These are phyloP conservation scores for Verruconis gallopava DNA, from an alignment of 2,329 filamentous ascomycete species.

Conservation along the genomic window DNA sequence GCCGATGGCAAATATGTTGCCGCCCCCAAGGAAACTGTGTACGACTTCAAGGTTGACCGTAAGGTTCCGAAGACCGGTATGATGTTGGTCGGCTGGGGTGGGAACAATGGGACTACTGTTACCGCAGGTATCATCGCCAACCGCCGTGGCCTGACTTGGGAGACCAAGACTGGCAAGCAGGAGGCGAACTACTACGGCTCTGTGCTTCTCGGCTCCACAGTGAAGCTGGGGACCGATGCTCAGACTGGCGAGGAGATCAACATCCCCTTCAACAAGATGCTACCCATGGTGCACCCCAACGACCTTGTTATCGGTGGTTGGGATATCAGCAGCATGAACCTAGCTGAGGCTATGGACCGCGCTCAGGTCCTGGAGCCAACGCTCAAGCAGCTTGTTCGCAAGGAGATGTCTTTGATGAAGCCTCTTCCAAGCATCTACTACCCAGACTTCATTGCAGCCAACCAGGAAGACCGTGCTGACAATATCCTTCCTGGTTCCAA, in stretches of 20 bases:
- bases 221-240: constrained; percentile 85
- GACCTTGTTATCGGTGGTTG: constrained; percentile 91
- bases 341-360: constrained; percentile 88
- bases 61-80: constrained; percentile 85
- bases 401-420: constrained; percentile 82
- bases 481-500: constrained; percentile 75
- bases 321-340: constrained; percentile 88
- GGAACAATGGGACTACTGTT: constrained; percentile 96
- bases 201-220: constrained; percentile 89
- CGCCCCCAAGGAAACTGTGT: constrained; percentile 74
- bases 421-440: constrained; percentile 96
- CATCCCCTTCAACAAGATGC: constrained; percentile 84
- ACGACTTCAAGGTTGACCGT: constrained; percentile 96
- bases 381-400: constrained; percentile 76
- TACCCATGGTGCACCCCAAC: constrained; percentile 96
- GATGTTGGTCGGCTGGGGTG: constrained; percentile 96
- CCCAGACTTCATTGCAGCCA: constrained; percentile 97
- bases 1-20: constrained; percentile 68
- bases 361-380: constrained; percentile 91
- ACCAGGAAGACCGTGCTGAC: constrained; percentile 93
- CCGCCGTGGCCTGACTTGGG: constrained; percentile 73
- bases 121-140: constrained; percentile 97
- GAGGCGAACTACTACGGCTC: constrained; percentile 97
- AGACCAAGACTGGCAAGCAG: constrained; percentile 78
- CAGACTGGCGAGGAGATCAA: constrained; percentile 83